phyloP scores from a whole-genome alignment of 139 green algal genomes.

The Eudorina sp. region DNA sequence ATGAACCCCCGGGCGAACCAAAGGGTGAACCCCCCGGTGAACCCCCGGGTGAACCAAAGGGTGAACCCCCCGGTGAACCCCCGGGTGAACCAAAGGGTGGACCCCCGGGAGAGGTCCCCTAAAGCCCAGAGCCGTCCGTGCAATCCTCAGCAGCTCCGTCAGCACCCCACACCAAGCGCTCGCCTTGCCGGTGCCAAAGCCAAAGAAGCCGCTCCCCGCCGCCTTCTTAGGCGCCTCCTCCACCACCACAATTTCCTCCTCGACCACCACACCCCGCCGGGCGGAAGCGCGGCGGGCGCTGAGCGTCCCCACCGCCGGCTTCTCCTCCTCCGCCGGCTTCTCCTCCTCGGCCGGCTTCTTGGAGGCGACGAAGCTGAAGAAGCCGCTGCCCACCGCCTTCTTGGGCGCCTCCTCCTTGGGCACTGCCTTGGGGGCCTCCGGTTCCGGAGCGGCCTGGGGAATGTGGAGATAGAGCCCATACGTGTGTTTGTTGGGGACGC shows the following conservation, averaged over 20 bases:
- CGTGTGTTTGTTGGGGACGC: too few relatives aligned
- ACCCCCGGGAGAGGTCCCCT: too few relatives aligned
- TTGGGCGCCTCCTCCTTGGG: not conserved
- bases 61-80: too few relatives aligned
- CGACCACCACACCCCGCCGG: too few relatives aligned
- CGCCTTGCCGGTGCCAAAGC: constrained; percentile 16
- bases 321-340: not conserved
- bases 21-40: too few relatives aligned
- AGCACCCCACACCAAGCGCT: not conserved
- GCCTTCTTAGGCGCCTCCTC: constrained; percentile 25
- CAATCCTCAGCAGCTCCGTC: not conserved
- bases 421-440: not conserved
- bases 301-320: not conserved
- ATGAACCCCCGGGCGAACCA: too few relatives aligned
- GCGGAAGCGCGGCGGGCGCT: constrained; percentile 9
- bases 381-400: constrained; percentile 10
- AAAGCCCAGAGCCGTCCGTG: too few relatives aligned
- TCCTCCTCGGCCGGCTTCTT: not conserved
- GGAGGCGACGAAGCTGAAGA: constrained; percentile 28
- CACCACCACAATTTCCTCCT: not conserved
- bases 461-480: too few relatives aligned
- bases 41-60: too few relatives aligned
- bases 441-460: too few relatives aligned
- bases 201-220: constrained; percentile 19
- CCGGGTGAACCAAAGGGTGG: too few relatives aligned